Conservation (phyloP, 371 early-diverging fungal species). For the Syncephalastrum contaminatum region DNA sequence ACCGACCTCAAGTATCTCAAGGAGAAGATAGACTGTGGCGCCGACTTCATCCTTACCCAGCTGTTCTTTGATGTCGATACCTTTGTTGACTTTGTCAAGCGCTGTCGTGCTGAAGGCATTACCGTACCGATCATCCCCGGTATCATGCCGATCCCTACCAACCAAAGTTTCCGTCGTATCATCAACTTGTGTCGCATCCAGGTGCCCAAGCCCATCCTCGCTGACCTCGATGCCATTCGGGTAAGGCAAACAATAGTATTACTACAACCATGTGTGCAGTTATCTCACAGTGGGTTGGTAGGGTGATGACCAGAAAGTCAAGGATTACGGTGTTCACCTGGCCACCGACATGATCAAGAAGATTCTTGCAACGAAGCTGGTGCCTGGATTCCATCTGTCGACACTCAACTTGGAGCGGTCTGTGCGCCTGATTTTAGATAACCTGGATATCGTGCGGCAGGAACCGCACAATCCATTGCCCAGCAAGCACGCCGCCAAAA, state of each 20-base stretch:
- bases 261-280: not conserved
- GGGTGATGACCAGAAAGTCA: constrained; percentile 92
- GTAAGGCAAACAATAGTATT: constrained; percentile 18
- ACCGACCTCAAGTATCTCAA: constrained; percentile 66
- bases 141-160: constrained; percentile 93
- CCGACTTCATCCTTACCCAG: constrained; percentile 94
- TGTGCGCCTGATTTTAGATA: constrained; percentile 80
- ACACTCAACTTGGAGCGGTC: constrained; percentile 89
- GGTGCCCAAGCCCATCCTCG: constrained; percentile 71
- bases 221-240: constrained; percentile 79
- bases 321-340: constrained; percentile 84
- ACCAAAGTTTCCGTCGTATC: constrained; percentile 88
- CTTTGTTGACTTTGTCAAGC: constrained; percentile 75
- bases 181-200: constrained; percentile 76
- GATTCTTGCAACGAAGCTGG: constrained; percentile 52
- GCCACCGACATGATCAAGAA: constrained; percentile 70
- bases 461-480: constrained; percentile 1
- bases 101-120: constrained; percentile 67
- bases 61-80: constrained; percentile 84
- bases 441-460: constrained; percentile 54
- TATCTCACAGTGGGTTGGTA: constrained; percentile 4
- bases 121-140: constrained; percentile 89
- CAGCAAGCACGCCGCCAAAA: not conserved
- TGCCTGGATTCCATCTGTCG: constrained; percentile 73
- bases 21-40: constrained; percentile 88